Percentiles rank a stretch among this genome's conserved stretches.
Conservation (phyloP, 2,329 filamentous ascomycete genomes). For the Aspergillus sclerotialis region DNA sequence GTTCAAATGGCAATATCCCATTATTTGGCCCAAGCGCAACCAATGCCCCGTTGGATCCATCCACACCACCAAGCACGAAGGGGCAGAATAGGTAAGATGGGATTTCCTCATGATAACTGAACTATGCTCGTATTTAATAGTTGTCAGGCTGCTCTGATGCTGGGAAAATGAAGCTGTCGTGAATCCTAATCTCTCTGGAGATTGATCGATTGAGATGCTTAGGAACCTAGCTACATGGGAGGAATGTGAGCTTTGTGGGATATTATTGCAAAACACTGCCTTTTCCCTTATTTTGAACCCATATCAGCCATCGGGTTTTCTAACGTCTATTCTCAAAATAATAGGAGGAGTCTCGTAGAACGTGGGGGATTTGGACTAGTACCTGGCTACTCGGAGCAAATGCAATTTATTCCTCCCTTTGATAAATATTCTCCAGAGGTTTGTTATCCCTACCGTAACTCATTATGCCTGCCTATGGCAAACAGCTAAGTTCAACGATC, state of each 20-base stretch:
- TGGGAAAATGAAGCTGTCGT: too few relatives aligned
- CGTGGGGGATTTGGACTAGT: background rate
- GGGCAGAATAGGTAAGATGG: background rate
- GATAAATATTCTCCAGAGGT: background rate
- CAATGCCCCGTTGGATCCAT: background rate
- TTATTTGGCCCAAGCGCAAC: background rate
- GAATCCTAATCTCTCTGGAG: too few relatives aligned
- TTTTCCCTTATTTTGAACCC: background rate
- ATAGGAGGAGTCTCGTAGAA: background rate
- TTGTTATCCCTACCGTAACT: background rate
- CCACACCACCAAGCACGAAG: background rate
- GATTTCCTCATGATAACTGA: background rate
- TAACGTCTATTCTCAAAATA: background rate
- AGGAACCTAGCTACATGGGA: too few relatives aligned
- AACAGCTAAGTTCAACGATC: background rate
- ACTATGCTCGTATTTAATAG: background rate
- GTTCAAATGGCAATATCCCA: background rate
- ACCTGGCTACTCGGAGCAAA: background rate
- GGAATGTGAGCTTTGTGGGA: too few relatives aligned
- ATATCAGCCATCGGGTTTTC: background rate
- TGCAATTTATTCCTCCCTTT: background rate
- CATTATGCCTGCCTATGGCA: background rate
- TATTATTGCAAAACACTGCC: background rate
- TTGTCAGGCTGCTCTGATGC: too few relatives aligned
- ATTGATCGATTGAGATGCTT: too few relatives aligned